A percentile compares a stretch with the other conserved stretches of the same genome.
Conservation (phyloP, 1,284 basidiomycete species). For the Ganoderma lingzhi region DNA sequence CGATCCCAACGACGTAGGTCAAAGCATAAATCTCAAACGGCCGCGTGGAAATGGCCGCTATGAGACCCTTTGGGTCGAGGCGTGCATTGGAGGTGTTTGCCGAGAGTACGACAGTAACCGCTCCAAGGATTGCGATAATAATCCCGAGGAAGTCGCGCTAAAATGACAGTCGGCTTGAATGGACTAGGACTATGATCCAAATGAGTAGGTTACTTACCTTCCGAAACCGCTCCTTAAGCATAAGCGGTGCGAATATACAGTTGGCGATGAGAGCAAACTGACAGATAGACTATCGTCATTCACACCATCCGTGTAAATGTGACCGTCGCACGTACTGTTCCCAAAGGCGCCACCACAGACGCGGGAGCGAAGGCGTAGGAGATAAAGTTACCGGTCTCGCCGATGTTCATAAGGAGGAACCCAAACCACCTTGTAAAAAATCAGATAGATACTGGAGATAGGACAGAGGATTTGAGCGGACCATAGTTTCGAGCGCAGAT, state of each 20-base stretch:
- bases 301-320: neutral
- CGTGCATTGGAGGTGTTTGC: constrained; percentile 75
- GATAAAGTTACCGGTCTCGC: constrained; percentile 93
- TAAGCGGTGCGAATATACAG: constrained; percentile 91
- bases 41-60: constrained; percentile 73
- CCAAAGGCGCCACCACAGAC: constrained; percentile 93
- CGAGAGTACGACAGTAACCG: constrained; percentile 90
- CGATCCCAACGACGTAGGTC: constrained; percentile 63
- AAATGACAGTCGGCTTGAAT: neutral
- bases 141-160: constrained; percentile 91
- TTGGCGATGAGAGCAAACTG: constrained; percentile 93
- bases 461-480: constrained; percentile 39
- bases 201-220: constrained; percentile 52
- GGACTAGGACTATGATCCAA: constrained; percentile 9
- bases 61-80: constrained; percentile 74
- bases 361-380: constrained; percentile 92
- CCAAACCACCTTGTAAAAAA: constrained; percentile 81
- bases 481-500: constrained; percentile 88
- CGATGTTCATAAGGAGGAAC: constrained; percentile 88
- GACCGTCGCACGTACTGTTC: constrained; percentile 70
- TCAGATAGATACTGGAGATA: constrained; percentile 4
- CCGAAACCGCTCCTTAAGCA: constrained; percentile 83
- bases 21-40: constrained; percentile 81
- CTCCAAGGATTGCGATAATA: constrained; percentile 82
- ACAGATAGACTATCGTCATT: constrained; percentile 8